Evolutionary conservation across 192 early-diverging fungal genomes (phyloP).

Genomic region (Umbelopsis isabellina): DNA sequence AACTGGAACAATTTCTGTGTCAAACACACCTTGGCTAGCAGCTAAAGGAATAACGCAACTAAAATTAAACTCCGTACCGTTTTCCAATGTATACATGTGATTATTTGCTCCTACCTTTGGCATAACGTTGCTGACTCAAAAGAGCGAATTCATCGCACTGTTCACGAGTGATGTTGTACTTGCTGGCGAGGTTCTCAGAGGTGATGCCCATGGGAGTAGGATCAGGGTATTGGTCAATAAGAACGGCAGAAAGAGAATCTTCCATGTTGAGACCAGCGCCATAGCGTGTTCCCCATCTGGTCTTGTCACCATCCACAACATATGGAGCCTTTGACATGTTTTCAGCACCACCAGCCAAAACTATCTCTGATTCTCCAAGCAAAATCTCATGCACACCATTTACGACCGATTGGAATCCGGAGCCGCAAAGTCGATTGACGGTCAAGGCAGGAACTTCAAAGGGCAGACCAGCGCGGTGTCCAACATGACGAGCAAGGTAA

Average conservation of each 20-base stretch:
- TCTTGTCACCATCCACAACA: conserved; percentile 66
- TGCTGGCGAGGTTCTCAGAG: conserved; percentile 86
- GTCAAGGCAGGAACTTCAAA: conserved; percentile 87
- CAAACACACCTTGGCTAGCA: conserved; percentile 68
- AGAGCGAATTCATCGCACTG: conserved; percentile 88
- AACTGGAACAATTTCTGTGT: conserved; percentile 82
- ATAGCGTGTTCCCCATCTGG: conserved; percentile 83
- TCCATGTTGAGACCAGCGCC: conserved; percentile 89
- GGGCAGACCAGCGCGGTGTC: conserved; percentile 84
- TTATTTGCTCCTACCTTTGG: conserved; percentile 52
- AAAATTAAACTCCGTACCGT: background rate
- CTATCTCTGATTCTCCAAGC: conserved; percentile 79
- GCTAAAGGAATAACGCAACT: conserved; percentile 4
- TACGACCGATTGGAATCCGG: conserved; percentile 94
- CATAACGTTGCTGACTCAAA: conserved; percentile 87
- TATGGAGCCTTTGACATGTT: conserved; percentile 95
- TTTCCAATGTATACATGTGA: background rate
- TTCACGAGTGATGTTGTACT: conserved; percentile 81
- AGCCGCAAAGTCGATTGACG: conserved; percentile 96
- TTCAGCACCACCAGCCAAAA: conserved; percentile 90
- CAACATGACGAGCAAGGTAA: conserved; percentile 93
- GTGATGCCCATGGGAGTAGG: conserved; percentile 92
- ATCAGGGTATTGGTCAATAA: conserved; percentile 84
- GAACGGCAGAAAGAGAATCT: conserved; percentile 82
- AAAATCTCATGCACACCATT: conserved; percentile 93